Evolutionary conservation across 2,329 filamentous ascomycete genomes (phyloP), one percentile per base, ranked within the genome.

Genomic region (Pyrenophora graminea): DNA sequence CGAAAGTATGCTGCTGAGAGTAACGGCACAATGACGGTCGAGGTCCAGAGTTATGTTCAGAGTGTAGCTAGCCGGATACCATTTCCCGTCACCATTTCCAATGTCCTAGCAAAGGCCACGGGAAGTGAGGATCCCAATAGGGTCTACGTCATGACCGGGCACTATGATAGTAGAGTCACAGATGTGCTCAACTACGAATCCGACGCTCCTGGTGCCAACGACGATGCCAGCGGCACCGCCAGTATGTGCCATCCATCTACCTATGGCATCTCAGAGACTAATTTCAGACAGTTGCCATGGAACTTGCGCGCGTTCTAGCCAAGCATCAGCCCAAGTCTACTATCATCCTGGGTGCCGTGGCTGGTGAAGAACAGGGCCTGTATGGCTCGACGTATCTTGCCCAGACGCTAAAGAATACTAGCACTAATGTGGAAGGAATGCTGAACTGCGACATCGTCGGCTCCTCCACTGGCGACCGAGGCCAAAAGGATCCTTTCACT

Each of bases 371-470:
- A 55, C 82, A 85, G 69, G 74, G 73, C 4, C 75, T 84, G 2
- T 80, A 80, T 46, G 82, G 82, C 3, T 71, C 80, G 4, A 70
- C 72, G 3, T 79, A 79, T 66, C 71, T 84, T 4, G 82, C 82
- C 2, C 76, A 80, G 59, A 80, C 77, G 0, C 76, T 82, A 43
- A 78, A 77, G 27, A 81, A 82, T 58, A 70, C 76, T 5, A 79
- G 73, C 39, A 76, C 77, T 7, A 79, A 83, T 60, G 80, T 85
- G 3, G 80, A 82, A 66, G 82, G 77, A 12, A 83, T 83, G 75
- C 76, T 82, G 47, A 85, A 79, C 56, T 80, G 81, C 69, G 82
- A 85, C 66, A 83, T 84, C 48, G 78, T 85, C 5, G 82, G 82
- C 31, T 80, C 76, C 4, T 73, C 77, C 2, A 76, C 69, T 1